Evolutionary conservation across 208 protist genomes (phyloP), one percentile per base, ranked within the genome.

Genomic region (Leishmania turanica): DNA sequence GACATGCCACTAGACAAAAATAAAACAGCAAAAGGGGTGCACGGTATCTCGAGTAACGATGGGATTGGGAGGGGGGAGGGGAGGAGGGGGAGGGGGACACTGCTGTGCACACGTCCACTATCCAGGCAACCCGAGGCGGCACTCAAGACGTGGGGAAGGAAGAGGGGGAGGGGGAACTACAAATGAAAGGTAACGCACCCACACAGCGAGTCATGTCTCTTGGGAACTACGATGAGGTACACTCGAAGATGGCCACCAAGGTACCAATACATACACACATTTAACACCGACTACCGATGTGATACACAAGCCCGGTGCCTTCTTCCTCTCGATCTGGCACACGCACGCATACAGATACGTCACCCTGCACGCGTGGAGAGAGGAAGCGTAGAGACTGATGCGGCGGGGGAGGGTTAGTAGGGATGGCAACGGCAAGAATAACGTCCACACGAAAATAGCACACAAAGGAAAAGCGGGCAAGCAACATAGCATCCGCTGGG

Each of bases 361-460:
- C 62, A 68, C 40, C 27, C 31, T 40, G 62, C 62, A 42, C 62
- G 27, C 62, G 11, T 15, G 47, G 31, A 64, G 34, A n/a, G 34
- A n/a, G 21, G 15, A 77, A 56, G 66, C 31, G 53, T 77, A 40
- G 53, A 69, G 37, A 27, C 11, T 53, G 75, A 53, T 68, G 15
- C 34, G 31, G 37, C 0, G 64, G 34, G 21, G 47, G 66, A 40
- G 15, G n/a, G 45, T 45, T 45, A 4, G 34, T 24, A 24, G 66
- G 4, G 21, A 17, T 71, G 31, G 34, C 24, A 81, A 73, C 15
- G 68, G 37, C 51, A 75, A 64, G 65, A 82, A 77, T 24, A 82
- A 75, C n/a, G 72, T 3, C n/a, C 66, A 40, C 21, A 73, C 3
- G 68, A 71, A 34, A 78, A 15, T 21, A 75, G n/a, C n/a, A n/a